These are phyloP conservation scores for Penicillium sp. DNA, from an alignment of 2,329 filamentous ascomycete species.

Conservation along the genomic window DNA sequence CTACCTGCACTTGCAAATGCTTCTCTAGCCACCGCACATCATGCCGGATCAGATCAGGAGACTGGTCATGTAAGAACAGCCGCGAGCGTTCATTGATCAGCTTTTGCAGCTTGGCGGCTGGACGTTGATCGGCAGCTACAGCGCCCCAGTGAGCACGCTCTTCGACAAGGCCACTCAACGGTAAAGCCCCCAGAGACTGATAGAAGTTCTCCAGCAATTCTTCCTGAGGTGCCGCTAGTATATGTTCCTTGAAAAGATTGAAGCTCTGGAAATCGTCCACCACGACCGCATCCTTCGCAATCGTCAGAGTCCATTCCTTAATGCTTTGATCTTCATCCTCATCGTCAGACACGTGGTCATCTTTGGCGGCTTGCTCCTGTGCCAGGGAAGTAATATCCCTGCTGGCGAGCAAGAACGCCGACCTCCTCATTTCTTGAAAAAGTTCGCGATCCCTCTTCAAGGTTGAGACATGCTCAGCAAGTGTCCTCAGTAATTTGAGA, in stretches of 20 bases:
- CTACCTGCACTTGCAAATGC: constrained; percentile 67
- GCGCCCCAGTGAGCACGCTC: constrained; percentile 73
- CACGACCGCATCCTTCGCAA: constrained; percentile 64
- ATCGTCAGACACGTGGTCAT: too few relatives aligned
- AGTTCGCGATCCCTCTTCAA: constrained; percentile 72
- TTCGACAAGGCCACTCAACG: constrained; percentile 67
- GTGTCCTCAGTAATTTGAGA: constrained; percentile 66
- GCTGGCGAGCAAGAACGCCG: constrained; percentile 73
- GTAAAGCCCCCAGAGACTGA: constrained; percentile 64
- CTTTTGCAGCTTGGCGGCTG: constrained; percentile 58
- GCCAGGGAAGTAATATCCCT: constrained; percentile 62
- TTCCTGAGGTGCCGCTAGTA: constrained; percentile 84
- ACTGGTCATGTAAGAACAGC: constrained; percentile 79
- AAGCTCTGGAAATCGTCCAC: constrained; percentile 85
- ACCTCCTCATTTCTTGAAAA: constrained; percentile 63
- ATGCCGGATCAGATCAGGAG: constrained; percentile 66
- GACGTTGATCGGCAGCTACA: too few relatives aligned
- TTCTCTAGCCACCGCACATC: constrained; percentile 86
- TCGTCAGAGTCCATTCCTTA: constrained; percentile 68
- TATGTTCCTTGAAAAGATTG: constrained; percentile 71
- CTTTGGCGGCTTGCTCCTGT: too few relatives aligned
- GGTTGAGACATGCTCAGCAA: constrained; percentile 62
- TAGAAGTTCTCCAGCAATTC: constrained; percentile 81
- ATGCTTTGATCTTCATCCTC: constrained; percentile 57
- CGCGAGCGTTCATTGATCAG: constrained; percentile 80